Evolutionary conservation across 441 rosid species (phyloP), one percentile per base, ranked within the genome.

Genomic region (Eruca vesicaria): DNA sequence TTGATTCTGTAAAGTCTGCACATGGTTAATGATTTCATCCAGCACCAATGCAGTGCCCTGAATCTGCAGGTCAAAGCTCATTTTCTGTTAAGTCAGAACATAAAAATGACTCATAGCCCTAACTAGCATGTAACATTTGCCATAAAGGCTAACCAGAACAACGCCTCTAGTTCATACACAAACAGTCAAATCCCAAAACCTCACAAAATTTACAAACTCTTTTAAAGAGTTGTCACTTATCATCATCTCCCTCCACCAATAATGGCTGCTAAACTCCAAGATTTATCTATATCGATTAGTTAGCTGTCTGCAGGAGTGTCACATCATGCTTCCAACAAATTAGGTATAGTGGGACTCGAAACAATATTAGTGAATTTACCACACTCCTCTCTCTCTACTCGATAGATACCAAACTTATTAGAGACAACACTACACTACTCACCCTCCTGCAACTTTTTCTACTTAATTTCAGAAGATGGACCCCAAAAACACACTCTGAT

Each of bases 21-120:
- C 98, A 55, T 92, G 98, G 76, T 85, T 92, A 72, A 92, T 92
- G 73, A 92, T 92, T 82, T 92, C 97, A 82, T 90, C 98, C 70
- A 92, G 79, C 65, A 92, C 94, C 77, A 86, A 81, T 26, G 98
- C 96, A 72, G 96, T 92, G 41, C 96, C 94, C 33, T 93, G 86
- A 62, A 90, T 92, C 98, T 92, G 89, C 91, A 84, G 15, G 69
- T 62, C 66, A 85, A 57, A 68, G 74, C 19, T 71, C 52, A 43
- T 43, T 43, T 26, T 66, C 63, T 45, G 48, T n/a, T 43, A 57
- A 62, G 66, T 38, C 59, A 61, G 50, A 45, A 15, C 21, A 62
- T 38, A 57, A 45, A 43, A 23, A 38, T 56, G 19, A n/a, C 23
- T 19, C 36, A 7, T 57, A n/a, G n/a, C 23, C 76, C 72, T 48